Percentiles rank a stretch among this genome's conserved stretches.
Conservation (phyloP, 176 grass and related monocot genomes). For the Pontederia crassipes region DNA sequence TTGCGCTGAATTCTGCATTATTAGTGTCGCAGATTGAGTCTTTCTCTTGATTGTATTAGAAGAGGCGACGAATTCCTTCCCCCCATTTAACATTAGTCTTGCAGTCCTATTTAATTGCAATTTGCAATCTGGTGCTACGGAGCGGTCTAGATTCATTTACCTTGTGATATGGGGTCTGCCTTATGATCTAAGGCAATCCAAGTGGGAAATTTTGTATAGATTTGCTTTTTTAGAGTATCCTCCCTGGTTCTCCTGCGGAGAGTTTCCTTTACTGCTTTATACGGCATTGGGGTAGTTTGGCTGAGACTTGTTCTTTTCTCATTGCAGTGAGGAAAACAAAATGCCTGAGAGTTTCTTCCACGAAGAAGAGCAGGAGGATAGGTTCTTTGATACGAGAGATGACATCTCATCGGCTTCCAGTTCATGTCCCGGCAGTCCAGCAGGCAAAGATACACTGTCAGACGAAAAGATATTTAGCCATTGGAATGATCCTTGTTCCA, state of each 20-base stretch:
- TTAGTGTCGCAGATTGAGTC: not conserved
- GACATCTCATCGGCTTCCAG: conserved; percentile 40
- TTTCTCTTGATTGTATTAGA: not conserved
- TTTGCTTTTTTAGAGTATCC: not conserved
- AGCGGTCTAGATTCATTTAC: not conserved
- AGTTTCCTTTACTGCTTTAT: not conserved
- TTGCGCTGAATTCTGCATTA: not conserved
- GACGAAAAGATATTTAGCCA: conserved; percentile 5
- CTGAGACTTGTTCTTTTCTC: not conserved
- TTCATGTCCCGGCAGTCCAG: conserved; percentile 31
- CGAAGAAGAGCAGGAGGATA: conserved; percentile 31
- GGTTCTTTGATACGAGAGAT: conserved; percentile 83
- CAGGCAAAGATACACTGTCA: conserved; percentile 6
- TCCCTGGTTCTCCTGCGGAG: not conserved
- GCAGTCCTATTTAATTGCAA: not conserved
- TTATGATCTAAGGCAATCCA: not conserved
- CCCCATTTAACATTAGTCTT: not conserved
- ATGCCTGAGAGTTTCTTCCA: conserved; percentile 19
- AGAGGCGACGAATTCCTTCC: not conserved
- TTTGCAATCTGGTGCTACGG: not conserved
- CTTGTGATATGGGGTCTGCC: not conserved
- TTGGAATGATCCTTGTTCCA: conserved; percentile 2
- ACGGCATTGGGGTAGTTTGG: not conserved
- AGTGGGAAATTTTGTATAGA: not conserved
- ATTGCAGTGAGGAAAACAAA: conserved; percentile 8